Conservation (phyloP, 345 rosid genomes). For the Alliaria petiolata region DNA sequence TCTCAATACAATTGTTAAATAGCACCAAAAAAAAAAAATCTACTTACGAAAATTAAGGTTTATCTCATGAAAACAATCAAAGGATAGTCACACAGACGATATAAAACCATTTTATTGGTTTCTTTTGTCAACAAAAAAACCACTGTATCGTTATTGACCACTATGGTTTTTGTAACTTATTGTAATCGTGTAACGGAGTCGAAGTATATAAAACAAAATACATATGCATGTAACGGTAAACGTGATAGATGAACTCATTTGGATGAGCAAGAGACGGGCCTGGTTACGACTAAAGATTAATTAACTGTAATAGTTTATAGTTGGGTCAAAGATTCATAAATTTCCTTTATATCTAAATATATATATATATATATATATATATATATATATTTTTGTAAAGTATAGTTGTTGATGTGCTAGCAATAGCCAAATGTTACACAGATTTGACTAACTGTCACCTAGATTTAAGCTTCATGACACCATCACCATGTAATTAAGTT, state of each 20-base stretch:
- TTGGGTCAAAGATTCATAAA: not conserved
- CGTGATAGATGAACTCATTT: not conserved
- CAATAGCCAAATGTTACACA: conserved; percentile 15
- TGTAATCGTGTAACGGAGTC: not conserved
- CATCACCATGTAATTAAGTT: conserved; percentile 21
- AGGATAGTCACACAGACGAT: not conserved
- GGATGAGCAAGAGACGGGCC: not conserved
- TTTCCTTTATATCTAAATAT: not conserved
- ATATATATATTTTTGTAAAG: not conserved
- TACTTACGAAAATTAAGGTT: not conserved
- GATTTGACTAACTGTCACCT: conserved; percentile 29
- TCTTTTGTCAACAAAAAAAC: too few relatives aligned
- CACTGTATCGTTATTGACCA: not conserved
- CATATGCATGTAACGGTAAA: conserved; percentile 1
- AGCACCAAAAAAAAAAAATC: not conserved
- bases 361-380: too few relatives aligned
- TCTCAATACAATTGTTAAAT: not conserved
- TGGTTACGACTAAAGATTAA: not conserved
- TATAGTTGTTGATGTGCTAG: not conserved
- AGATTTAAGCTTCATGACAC: conserved; percentile 10
- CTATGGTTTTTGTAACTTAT: too few relatives aligned
- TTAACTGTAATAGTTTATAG: not conserved
- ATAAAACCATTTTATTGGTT: not conserved
- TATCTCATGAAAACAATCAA: not conserved
- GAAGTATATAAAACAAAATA: not conserved